Conservation (phyloP, 768 basidiomycete genomes). For the Lyophyllum atratum region DNA sequence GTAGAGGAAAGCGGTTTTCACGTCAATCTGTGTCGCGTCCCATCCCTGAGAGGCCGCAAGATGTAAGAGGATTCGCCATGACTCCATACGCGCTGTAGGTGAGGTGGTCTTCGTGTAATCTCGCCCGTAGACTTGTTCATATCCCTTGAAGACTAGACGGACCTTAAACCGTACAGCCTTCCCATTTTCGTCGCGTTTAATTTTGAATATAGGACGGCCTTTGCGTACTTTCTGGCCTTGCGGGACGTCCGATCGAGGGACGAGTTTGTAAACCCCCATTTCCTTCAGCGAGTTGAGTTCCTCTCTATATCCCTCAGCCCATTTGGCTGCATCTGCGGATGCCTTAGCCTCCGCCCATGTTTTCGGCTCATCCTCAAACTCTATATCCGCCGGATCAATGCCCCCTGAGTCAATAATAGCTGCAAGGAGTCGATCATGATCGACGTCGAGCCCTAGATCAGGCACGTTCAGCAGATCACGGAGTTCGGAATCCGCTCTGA, state of each 20-base stretch:
- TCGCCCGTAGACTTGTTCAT: constrained; percentile 18
- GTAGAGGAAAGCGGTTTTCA: constrained; percentile 23
- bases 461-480: not conserved
- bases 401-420: not conserved
- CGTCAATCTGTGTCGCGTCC: constrained; percentile 32
- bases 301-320: not conserved
- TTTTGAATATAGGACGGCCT: constrained; percentile 10
- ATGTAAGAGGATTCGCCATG: constrained; percentile 27
- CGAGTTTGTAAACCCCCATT: constrained; percentile 12
- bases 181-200: constrained; percentile 31
- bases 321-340: not conserved
- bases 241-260: constrained; percentile 2
- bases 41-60: constrained; percentile 25
- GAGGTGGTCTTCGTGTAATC: not conserved
- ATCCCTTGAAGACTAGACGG: constrained; percentile 36
- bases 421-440: not conserved
- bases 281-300: constrained; percentile 1
- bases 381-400: not conserved
- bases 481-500: not conserved
- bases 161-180: constrained; percentile 29
- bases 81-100: constrained; percentile 18
- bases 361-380: not conserved
- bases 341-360: not conserved
- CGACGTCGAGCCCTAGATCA: not conserved
- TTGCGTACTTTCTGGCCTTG: not conserved